These are phyloP conservation scores for Epichloe glyceriae DNA, from an alignment of 2,329 filamentous ascomycete species.

Conservation along the genomic window DNA sequence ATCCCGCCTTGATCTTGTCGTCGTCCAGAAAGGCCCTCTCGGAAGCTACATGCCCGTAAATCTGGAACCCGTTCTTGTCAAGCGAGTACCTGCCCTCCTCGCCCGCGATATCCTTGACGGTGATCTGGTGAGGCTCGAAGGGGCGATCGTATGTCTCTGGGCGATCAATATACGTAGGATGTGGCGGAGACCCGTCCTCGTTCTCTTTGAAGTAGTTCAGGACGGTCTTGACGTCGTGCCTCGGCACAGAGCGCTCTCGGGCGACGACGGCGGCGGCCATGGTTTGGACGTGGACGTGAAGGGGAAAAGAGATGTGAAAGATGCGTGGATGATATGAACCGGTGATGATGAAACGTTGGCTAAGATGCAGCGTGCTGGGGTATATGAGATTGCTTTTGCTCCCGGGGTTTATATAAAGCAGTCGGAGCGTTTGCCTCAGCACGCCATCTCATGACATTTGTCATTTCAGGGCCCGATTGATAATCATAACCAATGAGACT, in stretches of 20 bases:
- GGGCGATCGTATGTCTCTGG: conserved; percentile 23
- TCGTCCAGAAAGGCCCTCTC: conserved; percentile 37
- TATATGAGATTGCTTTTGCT: too few relatives aligned
- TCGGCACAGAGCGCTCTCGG: conserved; percentile 1
- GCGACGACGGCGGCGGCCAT: conserved; percentile 12
- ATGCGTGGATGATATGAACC: too few relatives aligned
- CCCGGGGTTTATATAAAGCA: background rate
- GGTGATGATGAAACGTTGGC: too few relatives aligned
- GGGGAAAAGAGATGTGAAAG: too few relatives aligned
- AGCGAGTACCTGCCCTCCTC: conserved; percentile 23
- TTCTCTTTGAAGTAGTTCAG: conserved; percentile 28
- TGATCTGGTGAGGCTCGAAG: conserved; percentile 14
- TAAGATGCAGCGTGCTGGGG: background rate
- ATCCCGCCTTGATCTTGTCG: conserved; percentile 45
- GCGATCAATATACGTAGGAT: conserved; percentile 20
- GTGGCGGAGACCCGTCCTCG: conserved; percentile 27
- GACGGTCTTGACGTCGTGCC: conserved; percentile 19
- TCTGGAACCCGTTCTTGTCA: conserved; percentile 26
- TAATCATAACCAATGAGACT: background rate
- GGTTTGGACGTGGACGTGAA: background rate
- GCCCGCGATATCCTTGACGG: conserved; percentile 23
- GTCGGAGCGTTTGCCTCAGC: background rate
- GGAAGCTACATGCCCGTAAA: conserved; percentile 15
- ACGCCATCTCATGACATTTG: background rate
- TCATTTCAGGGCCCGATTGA: background rate